A percentile compares a stretch with the other conserved stretches of the same genome.
These are phyloP conservation scores for Wickerhamomyces strasburgensis DNA, from an alignment of 805 yeast genomes.

Conservation along the genomic window DNA sequence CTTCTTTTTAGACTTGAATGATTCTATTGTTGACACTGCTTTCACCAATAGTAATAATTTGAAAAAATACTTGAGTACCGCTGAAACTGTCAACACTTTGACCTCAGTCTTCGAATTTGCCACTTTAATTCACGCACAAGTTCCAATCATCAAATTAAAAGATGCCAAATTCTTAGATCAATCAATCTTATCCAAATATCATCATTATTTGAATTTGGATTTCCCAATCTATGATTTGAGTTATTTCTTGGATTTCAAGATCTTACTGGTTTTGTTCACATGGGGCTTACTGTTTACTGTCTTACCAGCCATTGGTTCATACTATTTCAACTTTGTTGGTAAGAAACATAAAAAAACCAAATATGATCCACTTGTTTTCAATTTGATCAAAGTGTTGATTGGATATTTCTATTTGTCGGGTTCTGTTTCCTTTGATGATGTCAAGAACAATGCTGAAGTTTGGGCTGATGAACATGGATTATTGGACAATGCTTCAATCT, in stretches of 20 bases:
- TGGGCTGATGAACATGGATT: slow-evolving; percentile 27
- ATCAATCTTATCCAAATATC: slow-evolving; percentile 17
- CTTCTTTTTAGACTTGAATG: slow-evolving; percentile 15
- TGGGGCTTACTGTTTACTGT: slow-evolving; percentile 22
- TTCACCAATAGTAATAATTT: slow-evolving; percentile 11
- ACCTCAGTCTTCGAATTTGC: slow-evolving; percentile 17
- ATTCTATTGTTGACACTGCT: slow-evolving; percentile 6
- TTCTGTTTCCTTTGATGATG: slow-evolving; percentile 24
- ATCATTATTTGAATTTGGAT: slow-evolving; percentile 8
- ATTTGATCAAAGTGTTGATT: slow-evolving; percentile 40
- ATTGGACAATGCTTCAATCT: slow-evolving; percentile 12
- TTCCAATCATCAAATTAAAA: slow-evolving; percentile 17
- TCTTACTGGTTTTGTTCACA: slow-evolving; percentile 15
- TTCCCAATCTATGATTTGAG: slow-evolving; percentile 18
- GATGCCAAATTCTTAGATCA: slow-evolving; percentile 20
- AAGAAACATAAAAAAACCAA: slow-evolving; percentile 30
- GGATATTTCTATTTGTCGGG: slow-evolving; percentile 32
- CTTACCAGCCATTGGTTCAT: slow-evolving; percentile 24
- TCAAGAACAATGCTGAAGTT: slow-evolving; percentile 24
- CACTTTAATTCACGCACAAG: slow-evolving; percentile 13
- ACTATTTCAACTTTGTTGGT: slow-evolving; percentile 27
- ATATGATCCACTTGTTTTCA: slow-evolving; percentile 52
- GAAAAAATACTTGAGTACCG: slow-evolving; percentile 23
- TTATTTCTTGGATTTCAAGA: slow-evolving; percentile 17
- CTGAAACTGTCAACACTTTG: slow-evolving; percentile 23